Evolutionary conservation across 2,329 filamentous ascomycete species (phyloP).

Genomic region (Xylaria hypoxylon): DNA sequence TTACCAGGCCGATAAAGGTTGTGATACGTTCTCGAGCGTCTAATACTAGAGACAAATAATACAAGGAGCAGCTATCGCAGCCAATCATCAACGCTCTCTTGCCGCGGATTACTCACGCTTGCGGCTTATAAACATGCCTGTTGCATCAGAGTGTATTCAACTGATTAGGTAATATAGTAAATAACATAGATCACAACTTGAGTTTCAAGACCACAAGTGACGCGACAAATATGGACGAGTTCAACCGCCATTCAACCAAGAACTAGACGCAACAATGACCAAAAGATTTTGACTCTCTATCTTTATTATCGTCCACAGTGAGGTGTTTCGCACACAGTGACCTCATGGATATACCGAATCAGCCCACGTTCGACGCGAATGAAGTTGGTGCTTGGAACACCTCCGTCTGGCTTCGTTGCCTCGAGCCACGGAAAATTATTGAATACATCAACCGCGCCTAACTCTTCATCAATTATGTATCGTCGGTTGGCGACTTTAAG

Average conservation of each 20-base stretch:
- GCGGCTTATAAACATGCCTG: no score
- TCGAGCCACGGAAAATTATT: constrained; percentile 50
- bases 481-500: constrained; percentile 46
- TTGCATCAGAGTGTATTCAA: no score
- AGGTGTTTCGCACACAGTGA: constrained; percentile 44
- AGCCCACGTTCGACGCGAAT: constrained; percentile 48
- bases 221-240: not conserved
- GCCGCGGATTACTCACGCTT: no score
- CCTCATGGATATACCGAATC: constrained; percentile 50
- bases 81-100: no score
- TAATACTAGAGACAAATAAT: no score
- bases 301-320: constrained; percentile 42
- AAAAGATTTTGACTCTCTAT: no score
- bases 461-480: constrained; percentile 50
- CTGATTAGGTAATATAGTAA: not conserved
- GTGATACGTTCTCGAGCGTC: no score
- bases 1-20: no score
- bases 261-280: not conserved
- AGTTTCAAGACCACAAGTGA: not conserved
- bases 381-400: constrained; percentile 48
- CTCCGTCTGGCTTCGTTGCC: constrained; percentile 40
- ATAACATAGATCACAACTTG: not conserved
- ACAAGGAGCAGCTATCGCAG: no score
- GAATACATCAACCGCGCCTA: constrained; percentile 49
- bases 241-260: not conserved